Conservation (phyloP, 495 filamentous ascomycete species). For the Clohesyomyces aquaticus region DNA sequence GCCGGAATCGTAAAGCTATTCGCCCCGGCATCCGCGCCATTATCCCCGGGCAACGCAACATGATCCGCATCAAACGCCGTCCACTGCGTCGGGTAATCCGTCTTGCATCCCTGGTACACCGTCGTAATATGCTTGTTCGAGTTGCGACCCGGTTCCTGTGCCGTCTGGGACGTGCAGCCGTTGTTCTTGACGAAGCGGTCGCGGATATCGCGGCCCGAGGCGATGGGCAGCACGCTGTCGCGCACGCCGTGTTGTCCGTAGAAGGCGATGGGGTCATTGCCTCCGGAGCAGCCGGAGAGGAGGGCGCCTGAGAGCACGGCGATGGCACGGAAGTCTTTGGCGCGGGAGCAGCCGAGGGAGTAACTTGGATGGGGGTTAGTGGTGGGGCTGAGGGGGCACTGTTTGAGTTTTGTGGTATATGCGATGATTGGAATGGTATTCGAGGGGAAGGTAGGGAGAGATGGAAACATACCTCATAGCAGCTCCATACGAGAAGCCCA, state of each 20-base stretch:
- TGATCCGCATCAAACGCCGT: slow-evolving; percentile 17
- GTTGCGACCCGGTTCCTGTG: background rate
- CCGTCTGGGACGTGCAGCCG: background rate
- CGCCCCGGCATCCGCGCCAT: background rate
- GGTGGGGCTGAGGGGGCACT: too few relatives aligned
- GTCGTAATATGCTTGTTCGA: slow-evolving; percentile 42
- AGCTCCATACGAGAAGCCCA: too few relatives aligned
- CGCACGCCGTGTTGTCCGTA: slow-evolving; percentile 50
- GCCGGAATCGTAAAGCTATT: slow-evolving; percentile 43
- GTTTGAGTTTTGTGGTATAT: too few relatives aligned
- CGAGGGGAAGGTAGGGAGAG: too few relatives aligned
- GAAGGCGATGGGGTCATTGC: slow-evolving; percentile 51
- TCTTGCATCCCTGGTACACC: slow-evolving; percentile 38
- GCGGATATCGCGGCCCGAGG: background rate
- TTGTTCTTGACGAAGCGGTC: background rate
- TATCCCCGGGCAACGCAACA: slow-evolving; percentile 7
- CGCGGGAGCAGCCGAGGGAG: slow-evolving; percentile 51
- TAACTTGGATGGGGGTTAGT: too few relatives aligned
- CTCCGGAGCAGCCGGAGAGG: slow-evolving; percentile 51
- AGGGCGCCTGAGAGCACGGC: slow-evolving; percentile 51
- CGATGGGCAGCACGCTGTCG: slow-evolving; percentile 49
- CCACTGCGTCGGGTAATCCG: slow-evolving; percentile 43
- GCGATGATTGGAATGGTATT: too few relatives aligned
- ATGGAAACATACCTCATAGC: too few relatives aligned
- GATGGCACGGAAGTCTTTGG: slow-evolving; percentile 51